Conservation (phyloP, 2,329 filamentous ascomycete genomes). For the Aspergillus calidoustus region DNA sequence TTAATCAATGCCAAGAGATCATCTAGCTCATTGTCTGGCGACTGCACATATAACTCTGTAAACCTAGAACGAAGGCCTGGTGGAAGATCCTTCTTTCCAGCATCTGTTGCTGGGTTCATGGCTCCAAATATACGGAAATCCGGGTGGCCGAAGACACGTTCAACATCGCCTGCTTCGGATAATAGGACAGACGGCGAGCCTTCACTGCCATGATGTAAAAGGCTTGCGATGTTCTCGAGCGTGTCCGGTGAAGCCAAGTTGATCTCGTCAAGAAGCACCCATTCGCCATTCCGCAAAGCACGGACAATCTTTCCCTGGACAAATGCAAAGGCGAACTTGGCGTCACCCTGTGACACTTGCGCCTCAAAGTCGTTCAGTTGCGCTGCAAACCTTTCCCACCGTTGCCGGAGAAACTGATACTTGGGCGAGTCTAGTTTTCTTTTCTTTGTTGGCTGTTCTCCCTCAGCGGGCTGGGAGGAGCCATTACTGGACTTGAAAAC, state of each 20-base stretch:
- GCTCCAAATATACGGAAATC: slow-evolving; percentile 96
- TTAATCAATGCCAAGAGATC: slow-evolving; percentile 88
- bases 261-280: slow-evolving; percentile 96
- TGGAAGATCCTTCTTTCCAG: slow-evolving; percentile 92
- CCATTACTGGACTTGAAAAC: slow-evolving; percentile 60
- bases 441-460: slow-evolving; percentile 74
- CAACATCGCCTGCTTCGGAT: slow-evolving; percentile 90
- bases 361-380: slow-evolving; percentile 79
- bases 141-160: slow-evolving; percentile 84
- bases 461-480: slow-evolving; percentile 46
- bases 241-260: slow-evolving; percentile 95
- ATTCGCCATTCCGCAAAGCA: slow-evolving; percentile 93
- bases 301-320: slow-evolving; percentile 95
- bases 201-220: slow-evolving; percentile 74
- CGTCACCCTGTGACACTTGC: slow-evolving; percentile 72
- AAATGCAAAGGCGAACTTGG: slow-evolving; percentile 90
- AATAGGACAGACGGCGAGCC: slow-evolving; percentile 81
- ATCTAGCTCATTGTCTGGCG: slow-evolving; percentile 83
- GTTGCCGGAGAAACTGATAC: slow-evolving; percentile 61
- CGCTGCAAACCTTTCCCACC: slow-evolving; percentile 80
- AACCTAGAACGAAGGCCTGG: slow-evolving; percentile 88
- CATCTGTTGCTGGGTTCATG: slow-evolving; percentile 98
- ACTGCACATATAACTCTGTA: slow-evolving; percentile 92
- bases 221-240: slow-evolving; percentile 87
- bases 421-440: slow-evolving; percentile 62